Percentiles rank a stretch among this genome's conserved stretches.
These are phyloP conservation scores for Apiospora rasikravindrae DNA, from an alignment of 2,329 filamentous ascomycete genomes.

Conservation along the genomic window DNA sequence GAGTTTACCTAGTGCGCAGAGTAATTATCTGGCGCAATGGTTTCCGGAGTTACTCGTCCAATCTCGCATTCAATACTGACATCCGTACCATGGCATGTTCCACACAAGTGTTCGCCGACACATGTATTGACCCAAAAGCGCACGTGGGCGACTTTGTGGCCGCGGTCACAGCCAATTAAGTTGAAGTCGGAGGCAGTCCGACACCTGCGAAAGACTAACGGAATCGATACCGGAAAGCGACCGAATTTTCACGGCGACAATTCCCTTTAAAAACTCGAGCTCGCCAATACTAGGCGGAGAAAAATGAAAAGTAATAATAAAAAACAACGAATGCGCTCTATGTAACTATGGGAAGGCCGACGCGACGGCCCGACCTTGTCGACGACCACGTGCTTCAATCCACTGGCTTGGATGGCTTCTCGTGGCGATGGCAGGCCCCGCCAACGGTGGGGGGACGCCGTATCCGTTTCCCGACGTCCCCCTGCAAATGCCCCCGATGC, in stretches of 20 bases:
- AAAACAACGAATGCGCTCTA: not conserved
- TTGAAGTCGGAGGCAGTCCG: not conserved
- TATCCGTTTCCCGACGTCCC: conserved; percentile 12
- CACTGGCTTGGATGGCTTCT: not conserved
- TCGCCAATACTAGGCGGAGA: not conserved
- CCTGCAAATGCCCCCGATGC: not conserved
- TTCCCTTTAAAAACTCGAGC: not conserved
- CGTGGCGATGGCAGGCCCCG: not conserved
- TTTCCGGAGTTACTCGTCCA: too few relatives aligned
- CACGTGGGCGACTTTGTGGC: not conserved
- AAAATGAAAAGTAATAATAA: not conserved
- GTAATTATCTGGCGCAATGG: not conserved
- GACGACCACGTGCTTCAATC: not conserved
- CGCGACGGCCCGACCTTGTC: not conserved
- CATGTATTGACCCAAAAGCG: too few relatives aligned
- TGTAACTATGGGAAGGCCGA: not conserved
- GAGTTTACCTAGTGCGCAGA: not conserved
- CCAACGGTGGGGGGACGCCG: not conserved
- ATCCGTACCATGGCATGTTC: not conserved
- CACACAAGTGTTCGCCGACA: not conserved
- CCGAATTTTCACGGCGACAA: not conserved
- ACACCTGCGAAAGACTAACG: not conserved
- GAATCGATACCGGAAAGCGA: not conserved
- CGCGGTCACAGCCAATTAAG: not conserved
- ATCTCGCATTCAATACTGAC: not conserved